Evolutionary conservation across 1,284 basidiomycete species (phyloP), one percentile per base, ranked within the genome.

Genomic region (Rhodotorula sp.): DNA sequence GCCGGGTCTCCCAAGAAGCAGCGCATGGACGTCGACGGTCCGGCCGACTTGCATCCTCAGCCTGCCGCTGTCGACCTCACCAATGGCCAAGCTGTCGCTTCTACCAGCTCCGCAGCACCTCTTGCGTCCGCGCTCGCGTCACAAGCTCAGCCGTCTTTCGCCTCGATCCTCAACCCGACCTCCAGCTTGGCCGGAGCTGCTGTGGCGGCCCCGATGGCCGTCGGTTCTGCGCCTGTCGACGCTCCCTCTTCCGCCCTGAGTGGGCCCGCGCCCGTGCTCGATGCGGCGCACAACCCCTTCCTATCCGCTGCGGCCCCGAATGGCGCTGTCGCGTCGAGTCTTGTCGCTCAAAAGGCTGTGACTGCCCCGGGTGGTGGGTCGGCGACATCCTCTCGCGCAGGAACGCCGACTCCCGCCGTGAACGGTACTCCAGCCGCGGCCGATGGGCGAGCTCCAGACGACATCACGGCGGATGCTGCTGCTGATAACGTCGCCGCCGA

Each of bases 121-220:
- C 17, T 14, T n/a, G 15, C 33, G 60, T 30, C 1, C 15, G 37
- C 51, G 10, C 49, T n/a, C 30, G 51, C 37, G 7, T 30, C 53
- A 45, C 29, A 12, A 4, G 54, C 54, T 18, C 53, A 29, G 29
- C 8, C 60, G 61, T 54, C 53, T 26, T 71, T 44, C 6, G 60
- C 57, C 59, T 60, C 64, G 46, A 64, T 71, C 22, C 65, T 74
- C 45, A 74, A 71, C 68, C 73, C 70, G 62, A 69, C 70, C 1
- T 48, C 67, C 10, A 45, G 42, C 33, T 2, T 29, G 5, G 45
- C 46, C 7, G 37, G 6, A 29, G 58, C 37, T 1, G 37, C 49
- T 14, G 42, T 68, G 37, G 60, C 69, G 3, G 44, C 65, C 6
- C 70, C 68, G 10, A 75, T 75, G 70, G 54, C 68, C 20, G 68